These are phyloP conservation scores for Kwoniella sp. DNA, from an alignment of 768 basidiomycete genomes.

Conservation along the genomic window DNA sequence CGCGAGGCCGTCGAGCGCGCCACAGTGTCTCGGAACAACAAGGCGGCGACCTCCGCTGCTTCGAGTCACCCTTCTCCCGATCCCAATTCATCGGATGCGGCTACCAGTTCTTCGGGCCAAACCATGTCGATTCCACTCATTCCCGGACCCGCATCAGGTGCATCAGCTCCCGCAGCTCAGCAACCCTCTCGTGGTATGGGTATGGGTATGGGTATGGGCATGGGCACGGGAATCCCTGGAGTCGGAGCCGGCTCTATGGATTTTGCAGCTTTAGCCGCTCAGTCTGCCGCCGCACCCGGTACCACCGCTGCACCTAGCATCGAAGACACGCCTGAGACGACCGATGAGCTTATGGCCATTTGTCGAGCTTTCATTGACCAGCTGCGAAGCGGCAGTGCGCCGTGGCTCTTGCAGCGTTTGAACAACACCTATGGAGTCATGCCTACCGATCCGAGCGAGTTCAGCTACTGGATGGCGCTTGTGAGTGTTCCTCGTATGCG, in stretches of 20 bases:
- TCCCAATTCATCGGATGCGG: neutral
- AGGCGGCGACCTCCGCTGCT: neutral
- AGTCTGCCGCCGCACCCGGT: neutral
- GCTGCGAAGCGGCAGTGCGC: constrained; percentile 71
- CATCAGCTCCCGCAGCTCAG: neutral
- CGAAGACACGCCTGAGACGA: constrained; percentile 56
- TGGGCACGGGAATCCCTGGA: constrained; percentile 4
- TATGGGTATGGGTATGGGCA: neutral
- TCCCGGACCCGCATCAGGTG: neutral
- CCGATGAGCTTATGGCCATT: constrained; percentile 64
- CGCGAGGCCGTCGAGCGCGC: constrained; percentile 41
- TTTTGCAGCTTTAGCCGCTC: constrained; percentile 20
- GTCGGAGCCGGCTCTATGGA: constrained; percentile 7
- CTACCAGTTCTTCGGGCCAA: constrained; percentile 4
- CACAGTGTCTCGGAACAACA: constrained; percentile 12
- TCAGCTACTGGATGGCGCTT: constrained; percentile 87
- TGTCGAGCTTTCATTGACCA: constrained; percentile 69
- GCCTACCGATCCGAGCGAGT: constrained; percentile 70
- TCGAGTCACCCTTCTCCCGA: constrained; percentile 4
- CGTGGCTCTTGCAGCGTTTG: constrained; percentile 89
- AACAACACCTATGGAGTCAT: constrained; percentile 76
- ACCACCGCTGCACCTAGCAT: constrained; percentile 10
- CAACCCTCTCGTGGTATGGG: neutral
- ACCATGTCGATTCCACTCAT: neutral
- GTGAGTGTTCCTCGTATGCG: constrained; percentile 54